Conservation (phyloP, 345 rosid genomes). For the Eucalyptus grandis region DNA sequence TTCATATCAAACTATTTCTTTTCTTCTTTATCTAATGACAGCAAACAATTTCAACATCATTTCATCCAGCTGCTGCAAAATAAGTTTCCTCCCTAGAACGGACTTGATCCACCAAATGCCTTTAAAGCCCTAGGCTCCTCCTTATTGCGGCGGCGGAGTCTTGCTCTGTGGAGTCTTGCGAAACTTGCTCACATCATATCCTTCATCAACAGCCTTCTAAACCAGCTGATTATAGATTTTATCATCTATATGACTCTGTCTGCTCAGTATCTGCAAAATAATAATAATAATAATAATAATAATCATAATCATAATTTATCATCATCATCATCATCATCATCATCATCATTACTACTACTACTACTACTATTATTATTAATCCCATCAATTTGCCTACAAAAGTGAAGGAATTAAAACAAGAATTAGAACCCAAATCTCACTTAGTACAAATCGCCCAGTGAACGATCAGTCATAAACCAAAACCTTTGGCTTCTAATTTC, state of each 20-base stretch:
- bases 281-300: no score
- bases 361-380: no score
- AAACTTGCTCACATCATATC: slow-evolving; percentile 66
- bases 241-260: slow-evolving; percentile 51
- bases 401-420: neutral
- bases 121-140: slow-evolving; percentile 37
- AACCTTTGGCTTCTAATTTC: no score
- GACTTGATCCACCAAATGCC: slow-evolving; percentile 79
- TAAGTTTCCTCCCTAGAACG: slow-evolving; percentile 16
- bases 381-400: neutral
- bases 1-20: neutral
- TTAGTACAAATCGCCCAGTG: no score
- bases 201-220: slow-evolving; percentile 42
- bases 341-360: no score
- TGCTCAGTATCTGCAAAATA: slow-evolving; percentile 42
- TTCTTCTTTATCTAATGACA: neutral
- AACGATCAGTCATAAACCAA: no score
- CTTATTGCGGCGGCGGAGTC: slow-evolving; percentile 29
- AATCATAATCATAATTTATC: no score
- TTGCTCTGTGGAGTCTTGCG: slow-evolving; percentile 62
- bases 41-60: neutral
- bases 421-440: neutral
- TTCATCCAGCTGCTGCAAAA: neutral
- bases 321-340: no score
- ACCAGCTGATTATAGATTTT: slow-evolving; percentile 48